phyloP scores from a whole-genome alignment of 768 basidiomycete genomes.

The Boletus sensibilis region DNA sequence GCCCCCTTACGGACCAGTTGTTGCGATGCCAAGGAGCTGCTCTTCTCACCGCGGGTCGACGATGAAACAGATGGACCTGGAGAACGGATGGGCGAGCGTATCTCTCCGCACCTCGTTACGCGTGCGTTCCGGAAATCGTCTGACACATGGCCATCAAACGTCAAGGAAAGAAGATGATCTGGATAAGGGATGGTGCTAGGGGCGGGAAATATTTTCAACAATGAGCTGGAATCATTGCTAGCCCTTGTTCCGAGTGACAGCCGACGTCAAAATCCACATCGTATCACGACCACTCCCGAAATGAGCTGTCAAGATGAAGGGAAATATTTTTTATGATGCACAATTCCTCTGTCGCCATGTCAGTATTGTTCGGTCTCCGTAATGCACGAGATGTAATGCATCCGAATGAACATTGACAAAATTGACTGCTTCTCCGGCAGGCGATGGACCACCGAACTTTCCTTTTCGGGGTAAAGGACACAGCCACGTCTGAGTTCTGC shows the following conservation, averaged over 20 bases:
- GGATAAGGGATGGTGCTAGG: constrained; percentile 3
- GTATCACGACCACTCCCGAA: constrained; percentile 16
- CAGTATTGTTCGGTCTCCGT: neutral
- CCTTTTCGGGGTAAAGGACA: constrained; percentile 24
- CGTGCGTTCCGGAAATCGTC: constrained; percentile 14
- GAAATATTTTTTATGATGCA: neutral
- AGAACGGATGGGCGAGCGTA: constrained; percentile 10
- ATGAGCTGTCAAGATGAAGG: constrained; percentile 24
- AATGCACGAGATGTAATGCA: neutral
- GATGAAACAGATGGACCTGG: constrained; percentile 26
- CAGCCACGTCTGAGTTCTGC: constrained; percentile 18
- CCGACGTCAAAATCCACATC: constrained; percentile 25
- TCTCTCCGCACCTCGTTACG: constrained; percentile 22
- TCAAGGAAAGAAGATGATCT: constrained; percentile 16
- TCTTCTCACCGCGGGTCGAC: constrained; percentile 14
- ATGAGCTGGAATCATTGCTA: constrained; percentile 24
- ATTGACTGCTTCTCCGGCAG: neutral
- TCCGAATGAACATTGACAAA: neutral
- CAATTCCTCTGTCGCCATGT: neutral
- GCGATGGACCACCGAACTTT: constrained; percentile 29
- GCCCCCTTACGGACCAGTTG: constrained; percentile 4
- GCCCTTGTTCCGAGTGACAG: constrained; percentile 17
- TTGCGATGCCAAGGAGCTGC: constrained; percentile 10
- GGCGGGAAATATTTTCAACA: constrained; percentile 21
- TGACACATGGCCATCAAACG: constrained; percentile 30